Base-by-base conservation (phyloP, 306 rosid species). In the Delonix regia region DNA sequence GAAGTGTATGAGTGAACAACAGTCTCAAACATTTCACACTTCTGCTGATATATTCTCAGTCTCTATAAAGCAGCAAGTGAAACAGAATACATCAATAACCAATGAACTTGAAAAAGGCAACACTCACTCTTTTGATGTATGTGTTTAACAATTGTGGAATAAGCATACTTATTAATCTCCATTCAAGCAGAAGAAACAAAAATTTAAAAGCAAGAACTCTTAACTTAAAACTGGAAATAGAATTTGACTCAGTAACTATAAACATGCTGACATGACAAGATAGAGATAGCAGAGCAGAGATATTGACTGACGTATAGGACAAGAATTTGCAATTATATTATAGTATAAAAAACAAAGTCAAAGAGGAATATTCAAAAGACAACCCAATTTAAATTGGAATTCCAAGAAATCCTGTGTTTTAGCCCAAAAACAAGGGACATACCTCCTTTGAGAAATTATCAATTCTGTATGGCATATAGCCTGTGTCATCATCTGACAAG, bases 381-480 rank as follows among this genome's bases (percentile, higher is more conserved):
- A 71, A 57, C 18, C 47, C 45, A 72, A 73, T 63, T 52, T 73
- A 14, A 14, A 69, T 69, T 38, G 53, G 68, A 65, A 48, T 68
- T n/a, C 61, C 71, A 76, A 72, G 44, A 18, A 81, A 56, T 61
- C 45, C 25, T 6, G 39, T 24, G 62, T 63, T 56, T 62, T 48
- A 73, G 36, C 65, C 63, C 56, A 39, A 53, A 74, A 70, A 71
- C 51, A 75, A 84, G 44, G 75, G 69, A 83, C 97, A 78, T 59
- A 94, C 99, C 99, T 94, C 99, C 75, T 81, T 92, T 0, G 99
- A 84, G 83, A 94, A 94, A 78, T 94, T 94, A 86, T 94, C 97
- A 77, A 94, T 85, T 88, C 97, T 89, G 94, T 92, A 94, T 34
- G 99, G 99, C 97, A 94, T 91, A 81, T 92, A 94, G 63, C 97